These are phyloP conservation scores for Malus asiatica DNA, from an alignment of 306 rosid genomes.

Conservation along the genomic window DNA sequence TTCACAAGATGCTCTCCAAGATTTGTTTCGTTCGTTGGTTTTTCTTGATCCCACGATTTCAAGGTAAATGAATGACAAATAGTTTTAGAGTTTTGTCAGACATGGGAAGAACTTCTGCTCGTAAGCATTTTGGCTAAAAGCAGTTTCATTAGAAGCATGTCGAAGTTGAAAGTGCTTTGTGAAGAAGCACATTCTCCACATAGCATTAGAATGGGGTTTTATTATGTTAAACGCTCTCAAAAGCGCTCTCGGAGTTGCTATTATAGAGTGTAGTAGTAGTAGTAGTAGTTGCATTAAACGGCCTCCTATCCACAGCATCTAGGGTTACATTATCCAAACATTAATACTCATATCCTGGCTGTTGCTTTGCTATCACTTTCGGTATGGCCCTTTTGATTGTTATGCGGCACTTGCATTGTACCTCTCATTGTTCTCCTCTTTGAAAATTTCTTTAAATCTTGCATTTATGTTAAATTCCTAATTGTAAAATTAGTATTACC, in stretches of 20 bases:
- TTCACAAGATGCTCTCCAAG: neutral
- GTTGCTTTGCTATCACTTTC: neutral
- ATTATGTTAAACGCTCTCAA: neutral
- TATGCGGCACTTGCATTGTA: conserved; percentile 2
- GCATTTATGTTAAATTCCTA: neutral
- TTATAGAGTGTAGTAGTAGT: too few species aligned
- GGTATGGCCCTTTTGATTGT: neutral
- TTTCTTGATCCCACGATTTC: neutral
- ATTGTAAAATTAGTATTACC: neutral
- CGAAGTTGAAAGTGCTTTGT: neutral
- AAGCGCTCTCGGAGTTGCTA: neutral
- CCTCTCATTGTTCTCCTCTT: neutral
- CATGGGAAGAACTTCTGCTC: too few species aligned
- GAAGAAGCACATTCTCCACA: neutral
- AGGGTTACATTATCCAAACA: neutral
- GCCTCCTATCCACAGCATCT: neutral
- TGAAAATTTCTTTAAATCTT: neutral
- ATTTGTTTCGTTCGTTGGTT: neutral
- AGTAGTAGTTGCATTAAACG: neutral
- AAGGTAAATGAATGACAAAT: neutral
- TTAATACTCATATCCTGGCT: conserved; percentile 2
- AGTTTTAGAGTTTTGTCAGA: neutral
- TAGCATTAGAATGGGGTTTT: neutral
- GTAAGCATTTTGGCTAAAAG: too few species aligned
- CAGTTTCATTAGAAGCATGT: neutral